These are phyloP conservation scores for Paraurostyla sp. DNA, from an alignment of 73 alveolate genomes.

Conservation along the genomic window DNA sequence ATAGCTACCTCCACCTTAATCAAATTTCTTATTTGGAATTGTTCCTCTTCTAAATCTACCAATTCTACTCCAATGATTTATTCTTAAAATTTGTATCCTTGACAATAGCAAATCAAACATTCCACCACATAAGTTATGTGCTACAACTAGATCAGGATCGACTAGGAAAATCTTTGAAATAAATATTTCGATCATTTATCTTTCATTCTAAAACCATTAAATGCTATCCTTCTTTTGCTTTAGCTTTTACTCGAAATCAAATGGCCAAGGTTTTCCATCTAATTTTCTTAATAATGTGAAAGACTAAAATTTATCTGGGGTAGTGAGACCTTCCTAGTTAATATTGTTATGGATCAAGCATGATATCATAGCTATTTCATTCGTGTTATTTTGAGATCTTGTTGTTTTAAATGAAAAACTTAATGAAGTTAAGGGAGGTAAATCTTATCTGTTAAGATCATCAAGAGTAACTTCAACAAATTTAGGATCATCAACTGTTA, in stretches of 20 bases:
- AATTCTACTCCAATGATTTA: constrained; percentile 92
- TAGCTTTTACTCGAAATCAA: constrained; percentile 49
- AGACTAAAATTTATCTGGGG: constrained; percentile 63
- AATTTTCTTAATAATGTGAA: constrained; percentile 82
- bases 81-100: constrained; percentile 82
- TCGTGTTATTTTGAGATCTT: constrained; percentile 76
- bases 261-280: constrained; percentile 70
- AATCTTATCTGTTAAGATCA: constrained; percentile 67
- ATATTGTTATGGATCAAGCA: constrained; percentile 73
- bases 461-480: constrained; percentile 79
- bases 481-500: constrained; percentile 75
- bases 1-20: constrained; percentile 72
- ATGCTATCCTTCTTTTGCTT: constrained; percentile 48
- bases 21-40: constrained; percentile 83
- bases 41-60: constrained; percentile 88
- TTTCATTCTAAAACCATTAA: constrained; percentile 81
- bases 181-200: constrained; percentile 84
- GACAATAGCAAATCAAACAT: constrained; percentile 84
- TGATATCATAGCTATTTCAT: constrained; percentile 86
- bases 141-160: constrained; percentile 97
- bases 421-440: constrained; percentile 91
- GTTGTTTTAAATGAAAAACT: constrained; percentile 82
- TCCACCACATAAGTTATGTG: constrained; percentile 92
- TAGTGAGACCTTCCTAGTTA: constrained; percentile 81
- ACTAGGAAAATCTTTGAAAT: constrained; percentile 74